Evolutionary conservation across 345 rosid species (phyloP).

Genomic region (Aegle marmelos): DNA sequence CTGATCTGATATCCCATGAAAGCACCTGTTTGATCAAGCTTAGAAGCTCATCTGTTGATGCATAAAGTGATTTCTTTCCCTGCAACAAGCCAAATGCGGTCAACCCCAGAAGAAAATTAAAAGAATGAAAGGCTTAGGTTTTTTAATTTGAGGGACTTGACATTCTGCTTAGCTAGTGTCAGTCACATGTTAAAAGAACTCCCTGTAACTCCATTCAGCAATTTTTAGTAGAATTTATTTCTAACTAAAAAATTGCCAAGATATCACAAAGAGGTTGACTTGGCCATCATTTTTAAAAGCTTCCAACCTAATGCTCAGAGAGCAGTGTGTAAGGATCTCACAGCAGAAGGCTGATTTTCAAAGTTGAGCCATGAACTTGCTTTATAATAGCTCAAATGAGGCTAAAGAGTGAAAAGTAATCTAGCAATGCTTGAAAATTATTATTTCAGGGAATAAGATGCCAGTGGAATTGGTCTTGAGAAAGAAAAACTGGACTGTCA

Average conservation of each 20-base stretch:
- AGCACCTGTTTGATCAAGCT: constrained; percentile 68
- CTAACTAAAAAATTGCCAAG: too few relatives aligned
- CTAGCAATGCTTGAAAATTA: too few relatives aligned
- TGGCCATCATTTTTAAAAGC: too few relatives aligned
- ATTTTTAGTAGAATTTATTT: too few relatives aligned
- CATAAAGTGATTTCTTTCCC: constrained; percentile 70
- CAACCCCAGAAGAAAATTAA: not conserved
- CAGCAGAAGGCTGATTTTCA: too few relatives aligned
- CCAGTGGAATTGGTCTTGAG: not conserved
- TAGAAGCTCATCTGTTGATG: constrained; percentile 62
- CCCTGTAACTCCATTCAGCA: not conserved
- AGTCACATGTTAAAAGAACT: not conserved
- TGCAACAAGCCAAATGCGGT: constrained; percentile 25
- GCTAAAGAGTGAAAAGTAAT: too few relatives aligned
- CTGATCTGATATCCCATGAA: constrained; percentile 93
- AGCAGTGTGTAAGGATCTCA: too few relatives aligned
- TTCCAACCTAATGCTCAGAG: too few relatives aligned
- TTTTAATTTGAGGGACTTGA: not conserved
- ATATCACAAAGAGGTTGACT: too few relatives aligned
- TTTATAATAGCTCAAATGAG: too few relatives aligned
- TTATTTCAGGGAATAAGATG: too few relatives aligned
- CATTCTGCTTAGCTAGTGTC: not conserved
- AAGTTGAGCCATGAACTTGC: too few relatives aligned
- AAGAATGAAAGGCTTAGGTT: not conserved
- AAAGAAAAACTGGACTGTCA: not conserved